Evolutionary conservation across 1,284 basidiomycete genomes (phyloP).

Genomic region (Chiua sp.): DNA sequence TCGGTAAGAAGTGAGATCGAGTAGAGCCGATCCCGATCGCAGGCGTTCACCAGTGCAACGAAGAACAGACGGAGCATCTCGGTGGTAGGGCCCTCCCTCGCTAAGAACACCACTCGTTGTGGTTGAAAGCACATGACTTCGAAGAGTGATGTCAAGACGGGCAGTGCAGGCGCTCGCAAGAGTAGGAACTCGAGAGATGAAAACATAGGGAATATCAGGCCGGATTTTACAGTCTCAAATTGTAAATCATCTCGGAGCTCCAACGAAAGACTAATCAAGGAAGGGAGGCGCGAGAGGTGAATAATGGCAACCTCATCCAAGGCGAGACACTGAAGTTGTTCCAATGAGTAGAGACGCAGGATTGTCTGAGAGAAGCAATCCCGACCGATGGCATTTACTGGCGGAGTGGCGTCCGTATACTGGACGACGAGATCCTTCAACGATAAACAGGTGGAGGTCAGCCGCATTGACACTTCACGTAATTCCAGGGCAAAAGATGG

Average conservation of each 20-base stretch:
- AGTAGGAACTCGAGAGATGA: background rate
- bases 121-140: background rate
- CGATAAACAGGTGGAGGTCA: background rate
- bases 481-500: background rate
- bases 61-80: background rate
- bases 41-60: background rate
- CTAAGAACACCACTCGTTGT: background rate
- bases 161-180: background rate
- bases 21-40: background rate
- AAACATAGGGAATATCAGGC: background rate
- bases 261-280: no score
- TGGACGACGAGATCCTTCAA: background rate
- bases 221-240: no score
- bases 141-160: background rate
- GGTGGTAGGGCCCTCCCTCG: background rate
- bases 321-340: background rate
- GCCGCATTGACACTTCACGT: background rate
- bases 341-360: background rate
- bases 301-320: background rate
- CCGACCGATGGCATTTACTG: background rate
- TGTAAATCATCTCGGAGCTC: no score
- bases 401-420: no score
- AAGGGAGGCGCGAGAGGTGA: background rate
- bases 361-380: no score
- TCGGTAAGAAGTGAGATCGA: no score